These are phyloP conservation scores for Thraustotheca clavata DNA, from an alignment of 352 stramenopile genomes.

Conservation along the genomic window DNA sequence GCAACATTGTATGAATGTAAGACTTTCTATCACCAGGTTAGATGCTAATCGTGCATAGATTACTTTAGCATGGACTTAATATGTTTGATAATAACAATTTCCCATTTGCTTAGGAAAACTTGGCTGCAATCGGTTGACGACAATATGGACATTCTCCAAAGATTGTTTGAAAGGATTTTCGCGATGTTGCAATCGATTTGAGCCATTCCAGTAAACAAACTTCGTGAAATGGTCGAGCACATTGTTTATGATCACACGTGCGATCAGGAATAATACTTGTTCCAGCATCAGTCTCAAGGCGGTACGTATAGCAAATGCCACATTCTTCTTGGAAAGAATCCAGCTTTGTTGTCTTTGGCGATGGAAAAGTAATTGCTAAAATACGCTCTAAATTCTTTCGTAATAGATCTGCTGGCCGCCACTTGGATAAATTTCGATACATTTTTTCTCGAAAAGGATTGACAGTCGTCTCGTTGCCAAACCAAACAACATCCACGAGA, in stretches of 20 bases:
- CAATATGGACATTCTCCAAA: conserved; percentile 89
- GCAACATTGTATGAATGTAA: too few species aligned
- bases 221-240: conserved; percentile 78
- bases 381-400: conserved; percentile 63
- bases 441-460: conserved; percentile 45
- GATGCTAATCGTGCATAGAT: too few species aligned
- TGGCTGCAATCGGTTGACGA: conserved; percentile 76
- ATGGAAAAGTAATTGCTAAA: conserved; percentile 53
- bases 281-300: conserved; percentile 39
- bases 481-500: conserved; percentile 62
- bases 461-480: conserved; percentile 55
- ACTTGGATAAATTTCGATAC: conserved; percentile 43
- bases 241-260: conserved; percentile 79
- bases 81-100: too few species aligned
- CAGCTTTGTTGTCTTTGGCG: conserved; percentile 30
- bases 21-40: too few species aligned
- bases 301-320: conserved; percentile 86
- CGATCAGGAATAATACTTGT: conserved; percentile 58
- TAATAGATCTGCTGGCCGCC: conserved; percentile 36
- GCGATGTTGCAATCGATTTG: conserved; percentile 75
- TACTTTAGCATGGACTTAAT: too few species aligned
- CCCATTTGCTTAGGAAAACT: too few species aligned
- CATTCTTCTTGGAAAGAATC: conserved; percentile 80
- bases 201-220: conserved; percentile 87
- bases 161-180: conserved; percentile 84